phyloP scores from a whole-genome alignment of 805 yeast species.

The Wickerhamomyces alni region DNA sequence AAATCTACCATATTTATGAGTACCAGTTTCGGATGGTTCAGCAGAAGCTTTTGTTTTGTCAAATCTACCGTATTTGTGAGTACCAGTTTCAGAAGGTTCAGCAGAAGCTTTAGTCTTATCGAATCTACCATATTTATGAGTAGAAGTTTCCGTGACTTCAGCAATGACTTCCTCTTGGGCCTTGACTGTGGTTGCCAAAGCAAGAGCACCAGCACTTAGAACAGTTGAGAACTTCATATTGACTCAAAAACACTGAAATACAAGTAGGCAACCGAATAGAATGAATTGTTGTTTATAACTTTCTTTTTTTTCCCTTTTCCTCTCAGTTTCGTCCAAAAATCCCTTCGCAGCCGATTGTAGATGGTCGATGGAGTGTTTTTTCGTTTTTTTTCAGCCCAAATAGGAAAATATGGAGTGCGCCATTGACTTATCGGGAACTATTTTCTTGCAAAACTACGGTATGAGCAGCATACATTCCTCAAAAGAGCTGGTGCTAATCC shows the following conservation, averaged over 20 bases:
- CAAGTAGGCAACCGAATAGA: background rate
- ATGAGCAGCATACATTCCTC: background rate
- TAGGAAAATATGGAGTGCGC: background rate
- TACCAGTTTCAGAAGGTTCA: slow-evolving; percentile 34
- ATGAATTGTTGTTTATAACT: background rate
- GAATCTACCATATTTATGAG: slow-evolving; percentile 54
- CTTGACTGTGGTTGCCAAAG: slow-evolving; percentile 18
- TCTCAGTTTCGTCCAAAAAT: background rate
- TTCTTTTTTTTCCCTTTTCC: background rate
- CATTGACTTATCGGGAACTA: too few species aligned
- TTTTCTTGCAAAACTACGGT: too few species aligned
- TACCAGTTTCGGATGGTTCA: slow-evolving; percentile 33
- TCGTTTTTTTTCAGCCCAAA: background rate
- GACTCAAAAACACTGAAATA: background rate
- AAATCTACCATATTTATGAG: slow-evolving; percentile 49
- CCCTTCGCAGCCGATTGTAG: background rate
- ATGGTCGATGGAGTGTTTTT: background rate
- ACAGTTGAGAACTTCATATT: slow-evolving; percentile 20
- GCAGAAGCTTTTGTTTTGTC: slow-evolving; percentile 37
- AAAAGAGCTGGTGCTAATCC: background rate
- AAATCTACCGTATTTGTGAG: slow-evolving; percentile 48
- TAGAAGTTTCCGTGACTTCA: slow-evolving; percentile 18
- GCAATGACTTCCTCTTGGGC: slow-evolving; percentile 14
- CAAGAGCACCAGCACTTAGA: slow-evolving; percentile 15
- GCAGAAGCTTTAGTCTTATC: slow-evolving; percentile 38